phyloP scores from a whole-genome alignment of 2,329 filamentous ascomycete species.

The Colletotrichum lupini region DNA sequence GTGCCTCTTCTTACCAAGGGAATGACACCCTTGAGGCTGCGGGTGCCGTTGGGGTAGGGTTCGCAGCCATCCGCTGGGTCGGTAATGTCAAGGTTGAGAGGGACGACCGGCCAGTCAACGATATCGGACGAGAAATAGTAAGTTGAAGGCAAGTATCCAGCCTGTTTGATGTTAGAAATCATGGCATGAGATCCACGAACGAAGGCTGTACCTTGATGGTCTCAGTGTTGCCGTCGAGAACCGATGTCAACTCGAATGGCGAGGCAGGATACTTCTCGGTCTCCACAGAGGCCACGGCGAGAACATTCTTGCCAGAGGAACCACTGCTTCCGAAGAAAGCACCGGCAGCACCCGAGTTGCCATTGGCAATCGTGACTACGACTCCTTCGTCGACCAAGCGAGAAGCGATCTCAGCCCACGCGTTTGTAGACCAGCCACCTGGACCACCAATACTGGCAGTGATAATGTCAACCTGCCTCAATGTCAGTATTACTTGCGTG shows the following conservation, averaged over 20 bases:
- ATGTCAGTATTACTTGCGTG: not conserved
- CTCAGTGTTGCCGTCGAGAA: slow-evolving; percentile 37
- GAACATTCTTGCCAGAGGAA: slow-evolving; percentile 53
- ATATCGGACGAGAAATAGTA: slow-evolving; percentile 47
- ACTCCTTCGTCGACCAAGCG: slow-evolving; percentile 57
- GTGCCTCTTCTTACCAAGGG: slow-evolving; percentile 47
- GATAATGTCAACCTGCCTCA: slow-evolving; percentile 49
- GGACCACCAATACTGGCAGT: slow-evolving; percentile 52
- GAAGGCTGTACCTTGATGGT: slow-evolving; percentile 10
- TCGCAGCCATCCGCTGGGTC: slow-evolving; percentile 42
- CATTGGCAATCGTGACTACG: slow-evolving; percentile 61
- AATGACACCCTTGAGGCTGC: slow-evolving; percentile 39
- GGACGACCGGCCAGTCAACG: slow-evolving; percentile 46
- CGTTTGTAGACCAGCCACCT: slow-evolving; percentile 48
- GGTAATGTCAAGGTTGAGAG: slow-evolving; percentile 41
- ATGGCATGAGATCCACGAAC: slow-evolving; percentile 40
- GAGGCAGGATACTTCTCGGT: slow-evolving; percentile 42
- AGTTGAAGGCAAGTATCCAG: slow-evolving; percentile 49
- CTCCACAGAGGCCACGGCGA: slow-evolving; percentile 56
- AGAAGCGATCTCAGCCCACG: slow-evolving; percentile 52
- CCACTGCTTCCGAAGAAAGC: slow-evolving; percentile 58
- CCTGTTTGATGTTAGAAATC: slow-evolving; percentile 37
- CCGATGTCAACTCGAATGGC: slow-evolving; percentile 45
- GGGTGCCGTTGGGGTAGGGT: slow-evolving; percentile 39
- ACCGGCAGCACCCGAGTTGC: slow-evolving; percentile 61